A percentile compares a stretch with the other conserved stretches of the same genome.
phyloP scores from a whole-genome alignment of 495 filamentous ascomycete genomes.

The Neurospora intermedia region DNA sequence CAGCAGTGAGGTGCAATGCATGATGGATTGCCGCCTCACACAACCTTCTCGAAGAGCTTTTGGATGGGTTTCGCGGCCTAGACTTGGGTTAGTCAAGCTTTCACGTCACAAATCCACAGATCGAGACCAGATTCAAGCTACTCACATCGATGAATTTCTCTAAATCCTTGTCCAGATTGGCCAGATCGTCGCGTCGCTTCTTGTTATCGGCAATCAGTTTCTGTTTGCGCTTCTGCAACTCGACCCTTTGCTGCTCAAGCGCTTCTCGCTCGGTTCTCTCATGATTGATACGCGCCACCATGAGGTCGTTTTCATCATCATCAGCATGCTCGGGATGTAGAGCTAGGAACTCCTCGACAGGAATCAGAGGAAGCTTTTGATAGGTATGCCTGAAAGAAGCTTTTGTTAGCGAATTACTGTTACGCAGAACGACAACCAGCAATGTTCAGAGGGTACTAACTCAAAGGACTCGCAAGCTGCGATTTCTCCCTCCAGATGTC shows the following conservation, averaged over 20 bases:
- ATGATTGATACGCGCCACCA: slow-evolving; percentile 86
- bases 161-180: slow-evolving; percentile 75
- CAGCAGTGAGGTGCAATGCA: neutral
- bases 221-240: slow-evolving; percentile 81
- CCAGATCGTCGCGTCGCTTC: slow-evolving; percentile 85
- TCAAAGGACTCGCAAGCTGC: slow-evolving; percentile 82
- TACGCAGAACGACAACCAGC: neutral
- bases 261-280: slow-evolving; percentile 78
- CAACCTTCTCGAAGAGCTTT: slow-evolving; percentile 68
- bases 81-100: slow-evolving; percentile 14
- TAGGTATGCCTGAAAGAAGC: slow-evolving; percentile 63
- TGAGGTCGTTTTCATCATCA: slow-evolving; percentile 63
- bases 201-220: slow-evolving; percentile 88
- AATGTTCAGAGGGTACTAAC: slow-evolving; percentile 41
- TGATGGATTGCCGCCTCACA: slow-evolving; percentile 18
- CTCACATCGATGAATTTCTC: slow-evolving; percentile 79
- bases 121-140: neutral
- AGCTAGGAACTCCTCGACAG: slow-evolving; percentile 70
- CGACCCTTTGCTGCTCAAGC: slow-evolving; percentile 77
- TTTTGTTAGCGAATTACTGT: neutral
- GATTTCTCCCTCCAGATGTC: slow-evolving; percentile 84
- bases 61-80: slow-evolving; percentile 80
- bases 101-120: neutral
- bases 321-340: slow-evolving; percentile 64
- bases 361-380: slow-evolving; percentile 70